These are phyloP conservation scores for Verticillium nonalfalfae DNA, from an alignment of 2,329 filamentous ascomycete genomes.

Conservation along the genomic window DNA sequence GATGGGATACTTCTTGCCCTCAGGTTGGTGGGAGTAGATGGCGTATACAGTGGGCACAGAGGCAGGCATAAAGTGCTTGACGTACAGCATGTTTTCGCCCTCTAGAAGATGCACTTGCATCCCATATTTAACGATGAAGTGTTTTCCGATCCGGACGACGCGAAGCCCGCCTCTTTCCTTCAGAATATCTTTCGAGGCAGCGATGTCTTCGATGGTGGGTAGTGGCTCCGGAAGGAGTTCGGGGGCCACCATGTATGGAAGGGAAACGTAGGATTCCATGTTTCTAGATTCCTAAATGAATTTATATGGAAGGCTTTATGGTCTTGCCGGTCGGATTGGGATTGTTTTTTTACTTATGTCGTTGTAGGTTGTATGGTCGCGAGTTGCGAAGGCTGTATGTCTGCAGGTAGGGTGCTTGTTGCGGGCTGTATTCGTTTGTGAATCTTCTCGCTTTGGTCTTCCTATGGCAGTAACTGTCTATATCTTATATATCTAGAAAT, in stretches of 20 bases:
- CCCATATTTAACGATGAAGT: slow-evolving; percentile 10
- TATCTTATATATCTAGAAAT: too few relatives aligned
- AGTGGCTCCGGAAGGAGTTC: neutral
- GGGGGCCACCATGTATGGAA: neutral
- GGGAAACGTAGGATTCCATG: too few relatives aligned
- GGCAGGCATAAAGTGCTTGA: slow-evolving; percentile 14
- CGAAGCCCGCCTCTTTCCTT: neutral
- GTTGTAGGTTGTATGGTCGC: too few relatives aligned
- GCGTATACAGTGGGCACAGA: slow-evolving; percentile 23
- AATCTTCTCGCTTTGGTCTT: too few relatives aligned
- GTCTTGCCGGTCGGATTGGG: too few relatives aligned
- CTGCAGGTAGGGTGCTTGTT: too few relatives aligned
- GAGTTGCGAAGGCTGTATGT: too few relatives aligned
- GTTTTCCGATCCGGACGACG: slow-evolving; percentile 10
- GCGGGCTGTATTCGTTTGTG: too few relatives aligned
- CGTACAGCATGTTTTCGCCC: slow-evolving; percentile 24
- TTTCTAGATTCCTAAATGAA: too few relatives aligned
- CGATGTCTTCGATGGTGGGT: neutral
- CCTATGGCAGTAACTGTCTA: too few relatives aligned
- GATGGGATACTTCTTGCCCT: neutral
- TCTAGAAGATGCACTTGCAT: slow-evolving; percentile 17
- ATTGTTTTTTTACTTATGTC: too few relatives aligned
- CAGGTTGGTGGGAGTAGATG: slow-evolving; percentile 15
- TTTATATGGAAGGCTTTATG: too few relatives aligned
- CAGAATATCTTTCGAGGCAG: neutral